Evolutionary conservation across 768 basidiomycete species (phyloP).

Genomic region (Clitopilus passeckerianus): DNA sequence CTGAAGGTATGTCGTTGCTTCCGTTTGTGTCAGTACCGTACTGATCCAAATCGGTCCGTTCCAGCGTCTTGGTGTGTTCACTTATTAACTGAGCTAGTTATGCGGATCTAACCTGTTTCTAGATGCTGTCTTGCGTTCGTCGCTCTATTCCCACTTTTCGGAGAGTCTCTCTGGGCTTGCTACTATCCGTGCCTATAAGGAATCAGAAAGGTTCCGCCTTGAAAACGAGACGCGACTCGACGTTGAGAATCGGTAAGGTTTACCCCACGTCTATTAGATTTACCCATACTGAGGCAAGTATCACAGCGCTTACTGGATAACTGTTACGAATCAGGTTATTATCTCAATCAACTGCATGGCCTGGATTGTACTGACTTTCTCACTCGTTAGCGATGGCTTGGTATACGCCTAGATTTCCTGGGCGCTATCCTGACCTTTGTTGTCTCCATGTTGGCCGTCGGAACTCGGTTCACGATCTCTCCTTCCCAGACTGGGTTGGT

Average conservation of each 20-base stretch:
- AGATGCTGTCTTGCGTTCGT: conserved; percentile 84
- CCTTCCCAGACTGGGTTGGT: conserved; percentile 75
- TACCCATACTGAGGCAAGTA: not conserved
- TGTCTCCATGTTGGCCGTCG: conserved; percentile 77
- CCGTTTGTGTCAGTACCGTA: not conserved
- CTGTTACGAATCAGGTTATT: conserved; percentile 71
- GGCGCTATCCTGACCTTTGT: conserved; percentile 68
- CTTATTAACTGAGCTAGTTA: not conserved
- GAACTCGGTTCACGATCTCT: conserved; percentile 66
- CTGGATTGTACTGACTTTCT: conserved; percentile 10
- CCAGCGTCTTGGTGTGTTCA: conserved; percentile 49
- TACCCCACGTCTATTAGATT: not conserved
- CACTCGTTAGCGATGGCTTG: conserved; percentile 67
- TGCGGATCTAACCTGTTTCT: not conserved
- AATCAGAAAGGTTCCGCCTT: conserved; percentile 63
- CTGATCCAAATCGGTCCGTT: conserved; percentile 2
- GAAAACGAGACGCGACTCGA: conserved; percentile 79
- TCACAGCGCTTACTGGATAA: conserved; percentile 78
- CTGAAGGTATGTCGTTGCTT: conserved; percentile 50
- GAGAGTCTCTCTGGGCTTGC: conserved; percentile 84
- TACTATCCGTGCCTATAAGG: conserved; percentile 87
- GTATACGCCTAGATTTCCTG: conserved; percentile 84
- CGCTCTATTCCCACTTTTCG: conserved; percentile 88
- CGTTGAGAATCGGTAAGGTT: conserved; percentile 68
- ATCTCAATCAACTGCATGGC: not conserved